Evolutionary conservation across 148 eudicot genomes (phyloP), one percentile per base, ranked within the genome.

Genomic region (Chenopodium formosanum): DNA sequence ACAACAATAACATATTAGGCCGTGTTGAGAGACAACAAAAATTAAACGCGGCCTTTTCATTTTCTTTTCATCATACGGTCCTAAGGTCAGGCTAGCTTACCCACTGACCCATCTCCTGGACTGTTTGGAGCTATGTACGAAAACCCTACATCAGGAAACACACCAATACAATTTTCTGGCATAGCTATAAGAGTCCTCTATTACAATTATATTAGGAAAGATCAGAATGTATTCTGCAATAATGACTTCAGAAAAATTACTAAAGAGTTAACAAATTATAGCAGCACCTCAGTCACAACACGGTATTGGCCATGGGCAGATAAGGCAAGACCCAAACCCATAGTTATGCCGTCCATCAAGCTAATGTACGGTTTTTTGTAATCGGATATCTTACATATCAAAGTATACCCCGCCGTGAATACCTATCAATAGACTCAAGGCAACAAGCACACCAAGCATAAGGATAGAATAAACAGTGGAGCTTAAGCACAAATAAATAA

Each of bases 141-240:
- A 86, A 95, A 95, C 70, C 99, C 99, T 74, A 95, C 99, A 90
- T 95, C 97, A 81, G 99, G 99, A 70, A 95, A 93, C 86, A 95
- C 88, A 65, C 99, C 99, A 81, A 93, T 95, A 27, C 93, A 94
- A 76, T 93, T 95, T 86, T 95, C 99, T 64, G 99, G 99, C 99
- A 95, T 95, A 78, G 97, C 97, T 83, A 95, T 94, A 82, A 92
- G 86, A 81, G 97, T 92, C 83, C 88, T 90, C 99, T 95, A 89
- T 31, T 65, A 81, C 23, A 77, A 81, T 64, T 20, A 70, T 22
- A 27, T 47, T 75, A 31, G 60, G n/a, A 80, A 58, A 40, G 76
- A 20, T 74, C 58, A 80, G 78, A 62, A 62, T 70, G 16, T 66
- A 37, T 44, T 72, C 34, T 9, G 29, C 83, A 73, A 64, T 29